phyloP scores from a whole-genome alignment of 352 stramenopile genomes.

The Phytophthora kernoviae region DNA sequence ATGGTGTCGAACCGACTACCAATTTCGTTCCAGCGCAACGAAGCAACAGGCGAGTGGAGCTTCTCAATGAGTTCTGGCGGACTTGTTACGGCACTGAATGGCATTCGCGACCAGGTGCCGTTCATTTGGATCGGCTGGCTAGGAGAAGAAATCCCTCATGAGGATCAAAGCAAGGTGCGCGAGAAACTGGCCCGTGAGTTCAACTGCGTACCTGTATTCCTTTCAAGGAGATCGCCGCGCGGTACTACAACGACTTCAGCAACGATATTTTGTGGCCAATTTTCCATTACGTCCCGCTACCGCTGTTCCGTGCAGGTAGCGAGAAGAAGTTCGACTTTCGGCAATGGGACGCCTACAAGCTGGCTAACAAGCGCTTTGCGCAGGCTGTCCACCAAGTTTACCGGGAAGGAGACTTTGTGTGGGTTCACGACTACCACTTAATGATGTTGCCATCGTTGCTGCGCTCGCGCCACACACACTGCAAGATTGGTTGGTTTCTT shows the following conservation, averaged over 20 bases:
- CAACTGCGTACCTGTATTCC: slow-evolving; percentile 90
- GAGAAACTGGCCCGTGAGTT: slow-evolving; percentile 87
- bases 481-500: slow-evolving; percentile 88
- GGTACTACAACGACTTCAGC: slow-evolving; percentile 93
- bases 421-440: slow-evolving; percentile 91
- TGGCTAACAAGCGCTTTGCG: slow-evolving; percentile 83
- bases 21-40: slow-evolving; percentile 89
- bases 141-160: slow-evolving; percentile 84
- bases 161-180: slow-evolving; percentile 81
- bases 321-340: slow-evolving; percentile 93
- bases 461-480: slow-evolving; percentile 68
- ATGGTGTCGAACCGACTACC: slow-evolving; percentile 92
- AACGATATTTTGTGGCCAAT: slow-evolving; percentile 93
- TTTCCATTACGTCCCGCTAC: slow-evolving; percentile 92
- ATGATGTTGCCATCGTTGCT: slow-evolving; percentile 87
- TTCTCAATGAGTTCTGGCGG: slow-evolving; percentile 90
- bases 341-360: slow-evolving; percentile 88
- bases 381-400: slow-evolving; percentile 83
- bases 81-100: slow-evolving; percentile 89
- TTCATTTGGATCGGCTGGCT: slow-evolving; percentile 94
- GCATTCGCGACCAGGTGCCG: slow-evolving; percentile 86
- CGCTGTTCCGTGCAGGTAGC: slow-evolving; percentile 83
- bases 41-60: slow-evolving; percentile 83
- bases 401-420: slow-evolving; percentile 83
- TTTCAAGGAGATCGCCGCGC: slow-evolving; percentile 89